phyloP scores from a whole-genome alignment of 306 rosid genomes.

The Acacia crassicarpa region DNA sequence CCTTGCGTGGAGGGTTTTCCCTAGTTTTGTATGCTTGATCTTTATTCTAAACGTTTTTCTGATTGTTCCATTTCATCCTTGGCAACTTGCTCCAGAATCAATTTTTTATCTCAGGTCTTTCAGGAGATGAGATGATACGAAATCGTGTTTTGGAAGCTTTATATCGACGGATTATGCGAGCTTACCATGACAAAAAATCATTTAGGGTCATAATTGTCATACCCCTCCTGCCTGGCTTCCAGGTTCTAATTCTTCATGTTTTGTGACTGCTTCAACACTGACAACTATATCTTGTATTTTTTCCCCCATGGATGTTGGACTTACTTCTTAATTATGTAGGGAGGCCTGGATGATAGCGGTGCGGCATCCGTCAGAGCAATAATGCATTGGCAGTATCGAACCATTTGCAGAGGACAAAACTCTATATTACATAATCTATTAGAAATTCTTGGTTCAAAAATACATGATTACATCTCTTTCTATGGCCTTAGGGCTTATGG shows the following conservation, averaged over 20 bases:
- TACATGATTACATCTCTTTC: slow-evolving; percentile 89
- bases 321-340: slow-evolving; percentile 57
- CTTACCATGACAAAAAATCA: slow-evolving; percentile 73
- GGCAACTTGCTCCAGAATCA: slow-evolving; percentile 79
- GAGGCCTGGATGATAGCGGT: slow-evolving; percentile 94
- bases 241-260: slow-evolving; percentile 52
- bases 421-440: slow-evolving; percentile 82
- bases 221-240: slow-evolving; percentile 98
- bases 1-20: slow-evolving; percentile 5
- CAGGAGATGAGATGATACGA: slow-evolving; percentile 82
- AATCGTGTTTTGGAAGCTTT: slow-evolving; percentile 94
- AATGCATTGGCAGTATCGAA: slow-evolving; percentile 98
- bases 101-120: slow-evolving; percentile 95
- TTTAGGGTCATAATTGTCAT: slow-evolving; percentile 91
- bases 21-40: slow-evolving; percentile 4
- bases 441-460: slow-evolving; percentile 74
- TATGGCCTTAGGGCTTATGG: slow-evolving; percentile 93
- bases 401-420: slow-evolving; percentile 84
- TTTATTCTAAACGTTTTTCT: slow-evolving; percentile 28
- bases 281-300: slow-evolving; percentile 14
- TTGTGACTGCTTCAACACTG: slow-evolving; percentile 20
- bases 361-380: slow-evolving; percentile 99
- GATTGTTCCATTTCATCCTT: slow-evolving; percentile 32
- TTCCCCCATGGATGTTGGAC: slow-evolving; percentile 17
- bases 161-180: slow-evolving; percentile 74